Percentiles rank a stretch among this genome's conserved stretches.
Evolutionary conservation across 129 eudicot genomes (phyloP).

Genomic region (Calendula officinalis): DNA sequence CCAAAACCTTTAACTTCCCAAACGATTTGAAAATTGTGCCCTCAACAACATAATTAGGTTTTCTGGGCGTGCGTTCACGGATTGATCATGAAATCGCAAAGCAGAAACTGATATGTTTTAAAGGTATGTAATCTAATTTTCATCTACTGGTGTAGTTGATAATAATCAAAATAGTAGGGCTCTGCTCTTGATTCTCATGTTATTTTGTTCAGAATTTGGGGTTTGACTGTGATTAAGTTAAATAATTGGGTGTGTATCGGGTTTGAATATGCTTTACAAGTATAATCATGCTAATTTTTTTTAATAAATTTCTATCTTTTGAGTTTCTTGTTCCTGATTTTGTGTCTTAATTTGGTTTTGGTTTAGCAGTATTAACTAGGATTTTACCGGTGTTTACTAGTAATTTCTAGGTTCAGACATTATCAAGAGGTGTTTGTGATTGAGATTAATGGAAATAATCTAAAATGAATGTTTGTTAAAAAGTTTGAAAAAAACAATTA

Average conservation of each 20-base stretch:
- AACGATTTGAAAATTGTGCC: neutral
- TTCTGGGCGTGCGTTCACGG: neutral
- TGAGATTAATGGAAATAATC: no score
- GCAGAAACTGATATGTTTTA: slow-evolving; percentile 4
- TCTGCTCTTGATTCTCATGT: neutral
- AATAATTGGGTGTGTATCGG: neutral
- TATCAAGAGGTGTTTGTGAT: no score
- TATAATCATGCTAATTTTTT: neutral
- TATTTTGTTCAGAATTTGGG: neutral
- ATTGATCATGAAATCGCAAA: slow-evolving; percentile 13
- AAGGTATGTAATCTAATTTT: slow-evolving; percentile 15
- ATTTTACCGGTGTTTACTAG: no score
- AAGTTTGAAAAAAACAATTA: no score
- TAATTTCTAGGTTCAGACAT: no score
- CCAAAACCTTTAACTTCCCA: slow-evolving; percentile 4
- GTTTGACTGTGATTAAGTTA: slow-evolving; percentile 11
- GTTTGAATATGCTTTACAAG: neutral
- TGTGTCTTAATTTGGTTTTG: neutral
- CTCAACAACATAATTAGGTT: neutral
- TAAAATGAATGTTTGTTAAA: no score
- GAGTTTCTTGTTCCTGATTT: neutral
- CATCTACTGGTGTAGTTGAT: slow-evolving; percentile 7
- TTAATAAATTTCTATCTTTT: neutral
- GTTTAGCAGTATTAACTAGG: no score
- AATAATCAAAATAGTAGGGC: neutral